Evolutionary conservation across 1,284 basidiomycete species (phyloP), one percentile per base, ranked within the genome.

Genomic region (Melampsora abietis-canadensis): DNA sequence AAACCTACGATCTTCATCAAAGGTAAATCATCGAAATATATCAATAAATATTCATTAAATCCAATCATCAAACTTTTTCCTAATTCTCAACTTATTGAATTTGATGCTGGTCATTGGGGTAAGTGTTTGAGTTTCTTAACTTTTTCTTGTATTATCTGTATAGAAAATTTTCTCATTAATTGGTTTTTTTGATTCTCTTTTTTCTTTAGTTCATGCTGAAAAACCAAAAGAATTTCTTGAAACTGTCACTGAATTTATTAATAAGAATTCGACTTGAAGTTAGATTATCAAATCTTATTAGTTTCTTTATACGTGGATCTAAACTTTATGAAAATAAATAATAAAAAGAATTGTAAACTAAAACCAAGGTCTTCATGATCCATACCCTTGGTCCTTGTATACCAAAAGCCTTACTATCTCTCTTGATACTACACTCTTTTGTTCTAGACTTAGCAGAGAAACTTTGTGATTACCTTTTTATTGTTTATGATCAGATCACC

Each of bases 91-190:
- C n/a, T 75, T 7, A 47, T 68, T 5, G 31, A 40, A 21, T 48
- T 75, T 6, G 66, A 75, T 44, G 66, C 60, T 51, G 73, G 60
- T 68, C 73, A 75, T 57, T 75, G 73, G 73, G 73, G 73, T 75
- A 4, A 47, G 73, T 68, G 14, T 7, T 40, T 37, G 14, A 40
- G 1, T 21, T 54, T 14, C 21, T 7, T 19, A 21, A n/a, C n/a
- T 14, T 27, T 12, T 27, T 27, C 21, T 54, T 21, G 10, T 21
- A 57, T 27, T 0, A n/a, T 57, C 19, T 8, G 19, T 19, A 54
- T 12, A 3, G 48, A n/a, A 15, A 54, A 8, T 8, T 7, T 10
- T 54, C 7, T 7, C 2, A 19, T 51, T 0, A n/a, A 51, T 54
- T 1, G 51, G 27, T 54, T 54, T 8, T 19, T n/a, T 54, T 54